Evolutionary conservation across 192 early-diverging fungal species (phyloP).

Genomic region (Mortierella hygrophila): DNA sequence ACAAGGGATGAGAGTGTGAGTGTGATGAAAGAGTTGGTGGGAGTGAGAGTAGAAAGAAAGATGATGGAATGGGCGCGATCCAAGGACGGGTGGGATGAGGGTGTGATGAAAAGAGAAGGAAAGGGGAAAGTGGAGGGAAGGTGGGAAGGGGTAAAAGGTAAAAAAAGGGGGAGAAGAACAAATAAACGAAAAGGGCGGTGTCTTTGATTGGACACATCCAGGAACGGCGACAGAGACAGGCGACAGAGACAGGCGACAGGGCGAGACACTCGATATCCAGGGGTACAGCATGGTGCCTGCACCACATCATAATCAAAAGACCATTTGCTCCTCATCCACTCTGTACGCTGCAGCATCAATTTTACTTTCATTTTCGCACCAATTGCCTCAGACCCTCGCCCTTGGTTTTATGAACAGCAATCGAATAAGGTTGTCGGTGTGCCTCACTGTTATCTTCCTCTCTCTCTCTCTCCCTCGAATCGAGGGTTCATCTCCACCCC

Average conservation of each 20-base stretch:
- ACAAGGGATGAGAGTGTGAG: neutral
- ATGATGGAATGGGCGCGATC: too few relatives aligned
- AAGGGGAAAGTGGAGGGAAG: neutral
- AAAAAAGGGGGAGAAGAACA: neutral
- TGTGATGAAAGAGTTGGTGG: neutral
- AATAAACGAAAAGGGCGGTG: neutral
- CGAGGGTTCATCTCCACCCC: too few relatives aligned
- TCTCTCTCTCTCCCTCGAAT: too few relatives aligned
- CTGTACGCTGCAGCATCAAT: neutral
- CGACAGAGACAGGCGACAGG: too few relatives aligned
- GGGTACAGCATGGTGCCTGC: too few relatives aligned
- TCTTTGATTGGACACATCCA: neutral
- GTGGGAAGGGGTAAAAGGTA: neutral
- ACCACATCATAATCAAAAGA: neutral
- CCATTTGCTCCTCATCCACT: neutral
- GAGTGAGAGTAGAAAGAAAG: neutral
- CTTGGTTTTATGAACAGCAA: neutral
- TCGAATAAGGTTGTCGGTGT: neutral
- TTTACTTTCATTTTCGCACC: neutral
- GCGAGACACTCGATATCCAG: neutral
- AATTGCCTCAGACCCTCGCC: neutral
- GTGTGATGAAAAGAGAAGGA: neutral
- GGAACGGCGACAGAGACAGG: neutral
- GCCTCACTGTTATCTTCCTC: too few relatives aligned
- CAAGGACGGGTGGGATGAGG: neutral